Conservation (phyloP, 495 filamentous ascomycete species). For the Astrothelium macrocarpum region DNA sequence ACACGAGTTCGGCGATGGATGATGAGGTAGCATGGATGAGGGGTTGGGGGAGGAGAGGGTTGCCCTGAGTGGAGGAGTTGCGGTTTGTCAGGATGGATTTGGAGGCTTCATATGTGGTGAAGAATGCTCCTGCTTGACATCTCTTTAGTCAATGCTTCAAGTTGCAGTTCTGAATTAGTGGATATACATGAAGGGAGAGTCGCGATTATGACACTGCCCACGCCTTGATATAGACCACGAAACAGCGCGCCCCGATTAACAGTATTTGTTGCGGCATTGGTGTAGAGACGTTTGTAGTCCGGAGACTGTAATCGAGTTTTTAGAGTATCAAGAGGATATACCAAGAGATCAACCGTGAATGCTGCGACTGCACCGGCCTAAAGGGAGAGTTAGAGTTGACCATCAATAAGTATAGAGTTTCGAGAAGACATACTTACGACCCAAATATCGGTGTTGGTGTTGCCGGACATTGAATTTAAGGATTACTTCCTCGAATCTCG, state of each 20-base stretch:
- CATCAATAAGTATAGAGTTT: not conserved
- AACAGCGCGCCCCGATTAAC: constrained; percentile 51
- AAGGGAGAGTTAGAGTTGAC: constrained; percentile 12
- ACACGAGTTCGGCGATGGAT: constrained; percentile 64
- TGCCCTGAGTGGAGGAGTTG: constrained; percentile 33
- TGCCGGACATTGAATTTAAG: constrained; percentile 16
- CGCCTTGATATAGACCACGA: constrained; percentile 74
- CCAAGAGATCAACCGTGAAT: constrained; percentile 66
- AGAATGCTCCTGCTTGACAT: constrained; percentile 67
- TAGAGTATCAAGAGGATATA: constrained; percentile 78
- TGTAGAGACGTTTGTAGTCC: constrained; percentile 56
- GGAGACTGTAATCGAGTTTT: constrained; percentile 78
- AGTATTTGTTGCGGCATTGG: constrained; percentile 41
- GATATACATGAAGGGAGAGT: constrained; percentile 68
- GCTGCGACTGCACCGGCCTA: constrained; percentile 77
- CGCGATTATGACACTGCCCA: constrained; percentile 78
- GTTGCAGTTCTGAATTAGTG: constrained; percentile 13
- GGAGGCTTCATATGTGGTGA: constrained; percentile 73
- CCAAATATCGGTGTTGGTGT: constrained; percentile 45
- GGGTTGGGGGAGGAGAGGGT: constrained; percentile 46
- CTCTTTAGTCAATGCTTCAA: constrained; percentile 10
- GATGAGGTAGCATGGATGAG: constrained; percentile 63
- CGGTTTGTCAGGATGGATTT: constrained; percentile 48
- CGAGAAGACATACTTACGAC: constrained; percentile 6
- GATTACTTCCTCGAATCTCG: not conserved